These are phyloP conservation scores for Linnemannia elongata DNA, from an alignment of 192 early-diverging fungal species.

Conservation along the genomic window DNA sequence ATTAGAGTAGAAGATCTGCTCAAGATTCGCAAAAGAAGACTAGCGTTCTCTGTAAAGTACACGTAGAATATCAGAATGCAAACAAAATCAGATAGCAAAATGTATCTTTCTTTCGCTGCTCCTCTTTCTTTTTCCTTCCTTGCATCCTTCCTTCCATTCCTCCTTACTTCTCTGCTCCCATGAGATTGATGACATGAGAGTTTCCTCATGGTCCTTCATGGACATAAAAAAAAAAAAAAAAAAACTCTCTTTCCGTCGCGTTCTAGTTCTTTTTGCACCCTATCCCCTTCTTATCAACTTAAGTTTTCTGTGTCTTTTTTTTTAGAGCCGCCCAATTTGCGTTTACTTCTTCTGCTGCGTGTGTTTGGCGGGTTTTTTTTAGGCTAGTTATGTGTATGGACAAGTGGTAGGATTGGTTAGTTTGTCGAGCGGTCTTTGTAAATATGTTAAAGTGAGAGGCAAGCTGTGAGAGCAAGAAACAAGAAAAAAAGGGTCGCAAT, in stretches of 20 bases:
- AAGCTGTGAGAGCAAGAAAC: background rate
- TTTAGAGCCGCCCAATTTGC: slow-evolving; percentile 1
- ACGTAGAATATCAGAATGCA: too few species aligned
- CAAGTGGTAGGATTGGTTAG: background rate
- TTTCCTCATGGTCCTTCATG: background rate
- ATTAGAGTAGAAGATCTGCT: too few species aligned
- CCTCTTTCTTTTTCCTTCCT: background rate
- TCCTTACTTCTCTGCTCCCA: background rate
- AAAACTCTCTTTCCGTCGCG: background rate
- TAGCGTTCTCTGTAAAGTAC: too few species aligned
- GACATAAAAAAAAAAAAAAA: too few species aligned
- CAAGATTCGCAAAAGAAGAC: too few species aligned
- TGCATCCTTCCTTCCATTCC: background rate
- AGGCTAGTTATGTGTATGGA: background rate
- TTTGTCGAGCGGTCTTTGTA: background rate
- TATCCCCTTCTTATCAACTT: background rate
- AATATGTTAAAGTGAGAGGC: background rate
- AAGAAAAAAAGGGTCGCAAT: background rate
- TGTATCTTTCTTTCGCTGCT: too few species aligned
- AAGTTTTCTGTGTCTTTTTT: background rate
- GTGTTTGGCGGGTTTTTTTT: background rate
- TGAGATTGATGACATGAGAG: too few species aligned
- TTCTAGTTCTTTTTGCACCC: background rate
- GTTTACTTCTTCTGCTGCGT: background rate
- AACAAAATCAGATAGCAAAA: too few species aligned